phyloP scores from a whole-genome alignment of 2,329 filamentous ascomycete genomes.

The Penicillium glabrum region DNA sequence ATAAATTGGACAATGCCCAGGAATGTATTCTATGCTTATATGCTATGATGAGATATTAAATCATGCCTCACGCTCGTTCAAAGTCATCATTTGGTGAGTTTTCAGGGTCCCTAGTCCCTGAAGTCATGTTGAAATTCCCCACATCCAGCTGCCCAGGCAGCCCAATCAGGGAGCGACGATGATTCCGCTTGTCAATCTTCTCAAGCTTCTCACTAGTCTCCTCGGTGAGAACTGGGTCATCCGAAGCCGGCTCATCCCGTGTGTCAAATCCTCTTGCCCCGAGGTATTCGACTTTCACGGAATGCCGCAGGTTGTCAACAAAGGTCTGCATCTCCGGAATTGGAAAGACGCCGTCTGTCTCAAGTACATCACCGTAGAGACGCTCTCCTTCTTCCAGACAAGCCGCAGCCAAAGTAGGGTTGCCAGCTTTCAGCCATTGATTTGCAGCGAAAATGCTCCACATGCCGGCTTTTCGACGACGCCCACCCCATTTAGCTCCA shows the following conservation, averaged over 20 bases:
- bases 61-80: constrained; percentile 41
- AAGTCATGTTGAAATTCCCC: constrained; percentile 47
- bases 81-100: constrained; percentile 46
- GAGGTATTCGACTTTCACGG: constrained; percentile 44
- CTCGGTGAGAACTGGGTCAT: constrained; percentile 33
- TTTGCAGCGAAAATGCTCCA: constrained; percentile 85
- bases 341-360: constrained; percentile 41
- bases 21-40: constrained; percentile 22
- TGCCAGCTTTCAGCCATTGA: constrained; percentile 75
- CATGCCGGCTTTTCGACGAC: constrained; percentile 80
- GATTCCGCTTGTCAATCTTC: constrained; percentile 54
- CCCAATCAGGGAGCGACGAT: constrained; percentile 58
- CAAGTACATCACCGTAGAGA: constrained; percentile 50
- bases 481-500: constrained; percentile 66
- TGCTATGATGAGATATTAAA: constrained; percentile 19
- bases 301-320: constrained; percentile 43
- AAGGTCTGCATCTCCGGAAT: constrained; percentile 55
- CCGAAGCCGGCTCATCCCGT: constrained; percentile 28
- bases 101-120: constrained; percentile 34
- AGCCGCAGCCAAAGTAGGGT: constrained; percentile 73
- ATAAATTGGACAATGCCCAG: not conserved
- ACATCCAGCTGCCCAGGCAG: constrained; percentile 53
- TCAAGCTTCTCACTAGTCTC: constrained; percentile 59
- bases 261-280: constrained; percentile 42
- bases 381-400: constrained; percentile 69